Percentiles rank a stretch among this genome's conserved stretches.
Evolutionary conservation across 2,329 filamentous ascomycete genomes (phyloP).

Genomic region (Cladophialophora immunda): DNA sequence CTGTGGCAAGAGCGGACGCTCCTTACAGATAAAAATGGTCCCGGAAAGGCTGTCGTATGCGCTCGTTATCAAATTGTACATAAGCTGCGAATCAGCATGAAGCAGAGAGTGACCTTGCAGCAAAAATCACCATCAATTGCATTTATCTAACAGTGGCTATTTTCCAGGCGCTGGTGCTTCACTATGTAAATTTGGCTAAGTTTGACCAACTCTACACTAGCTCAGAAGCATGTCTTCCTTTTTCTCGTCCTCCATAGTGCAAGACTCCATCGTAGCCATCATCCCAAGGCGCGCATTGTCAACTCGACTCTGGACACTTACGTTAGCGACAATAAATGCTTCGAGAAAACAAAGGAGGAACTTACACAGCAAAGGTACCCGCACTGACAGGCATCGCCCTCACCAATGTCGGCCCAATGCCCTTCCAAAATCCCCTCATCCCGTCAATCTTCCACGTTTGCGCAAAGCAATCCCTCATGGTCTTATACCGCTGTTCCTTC

Average conservation of each 20-base stretch:
- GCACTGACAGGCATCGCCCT: constrained; percentile 97
- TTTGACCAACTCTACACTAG: neutral
- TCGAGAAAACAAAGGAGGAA: neutral
- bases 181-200: neutral
- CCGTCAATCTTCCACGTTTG: constrained; percentile 84
- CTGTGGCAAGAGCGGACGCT: constrained; percentile 88
- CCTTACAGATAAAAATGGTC: constrained; percentile 75
- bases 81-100: constrained; percentile 22
- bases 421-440: constrained; percentile 89
- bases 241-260: neutral
- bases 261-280: constrained; percentile 20
- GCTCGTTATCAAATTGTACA: constrained; percentile 29
- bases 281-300: constrained; percentile 57
- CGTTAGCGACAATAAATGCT: constrained; percentile 22
- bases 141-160: constrained; percentile 3
- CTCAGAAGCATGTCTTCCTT: neutral
- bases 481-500: constrained; percentile 72
- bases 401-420: constrained; percentile 85
- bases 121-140: constrained; percentile 6
- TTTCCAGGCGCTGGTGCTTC: neutral
- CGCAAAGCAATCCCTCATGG: constrained; percentile 88
- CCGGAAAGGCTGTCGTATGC: neutral
- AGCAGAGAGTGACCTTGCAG: constrained; percentile 1
- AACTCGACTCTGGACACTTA: constrained; percentile 52
- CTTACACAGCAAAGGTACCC: constrained; percentile 87